Conservation (phyloP, 495 filamentous ascomycete genomes). For the Daldinia grandis region DNA sequence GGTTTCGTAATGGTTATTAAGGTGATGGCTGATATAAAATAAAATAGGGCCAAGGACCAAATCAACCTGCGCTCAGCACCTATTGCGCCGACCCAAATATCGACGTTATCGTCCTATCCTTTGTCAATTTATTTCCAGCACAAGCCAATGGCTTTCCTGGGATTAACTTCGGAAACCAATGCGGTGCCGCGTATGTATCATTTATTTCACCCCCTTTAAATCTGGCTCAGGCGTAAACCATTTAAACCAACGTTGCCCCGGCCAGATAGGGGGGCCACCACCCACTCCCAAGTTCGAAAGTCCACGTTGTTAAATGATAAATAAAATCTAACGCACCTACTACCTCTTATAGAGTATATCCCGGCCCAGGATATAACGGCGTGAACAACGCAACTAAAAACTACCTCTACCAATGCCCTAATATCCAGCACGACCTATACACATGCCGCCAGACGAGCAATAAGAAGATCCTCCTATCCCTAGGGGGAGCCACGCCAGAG, state of each 20-base stretch:
- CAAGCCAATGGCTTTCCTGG: conserved; percentile 63
- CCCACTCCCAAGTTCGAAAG: too few relatives aligned
- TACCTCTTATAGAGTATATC: conserved; percentile 22
- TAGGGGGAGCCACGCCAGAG: conserved; percentile 65
- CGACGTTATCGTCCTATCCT: conserved; percentile 74
- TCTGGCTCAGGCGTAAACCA: neutral
- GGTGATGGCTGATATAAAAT: too few relatives aligned
- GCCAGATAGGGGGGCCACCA: neutral
- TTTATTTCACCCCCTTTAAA: neutral
- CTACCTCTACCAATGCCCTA: conserved; percentile 47
- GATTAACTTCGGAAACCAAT: conserved; percentile 73
- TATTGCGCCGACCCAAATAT: conserved; percentile 67
- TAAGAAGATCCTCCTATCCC: conserved; percentile 71
- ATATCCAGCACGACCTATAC: conserved; percentile 58
- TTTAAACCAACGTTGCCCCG: too few relatives aligned
- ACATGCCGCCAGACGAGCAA: conserved; percentile 55
- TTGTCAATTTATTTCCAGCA: conserved; percentile 70
- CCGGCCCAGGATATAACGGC: conserved; percentile 47
- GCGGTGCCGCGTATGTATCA: conserved; percentile 50
- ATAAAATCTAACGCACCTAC: neutral
- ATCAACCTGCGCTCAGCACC: conserved; percentile 57
- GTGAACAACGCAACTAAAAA: conserved; percentile 38
- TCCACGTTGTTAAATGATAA: too few relatives aligned
- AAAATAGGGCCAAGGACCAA: conserved; percentile 60
- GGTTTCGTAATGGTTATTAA: too few relatives aligned